Evolutionary conservation across 495 filamentous ascomycete species (phyloP).

Genomic region (Penicillium goetzii): DNA sequence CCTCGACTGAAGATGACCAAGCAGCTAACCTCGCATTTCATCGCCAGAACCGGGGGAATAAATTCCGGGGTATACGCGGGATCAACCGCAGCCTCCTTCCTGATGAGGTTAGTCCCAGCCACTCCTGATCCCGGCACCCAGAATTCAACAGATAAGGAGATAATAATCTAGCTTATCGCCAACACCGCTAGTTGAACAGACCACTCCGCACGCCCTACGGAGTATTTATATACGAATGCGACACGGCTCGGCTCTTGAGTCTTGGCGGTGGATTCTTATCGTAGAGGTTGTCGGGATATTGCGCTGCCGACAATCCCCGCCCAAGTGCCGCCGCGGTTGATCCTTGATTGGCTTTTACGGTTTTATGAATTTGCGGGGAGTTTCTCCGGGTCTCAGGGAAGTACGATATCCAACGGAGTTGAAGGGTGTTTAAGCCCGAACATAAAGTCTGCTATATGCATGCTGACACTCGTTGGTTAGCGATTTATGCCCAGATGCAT

Average conservation of each 20-base stretch:
- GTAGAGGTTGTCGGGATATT: not conserved
- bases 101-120: not conserved
- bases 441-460: not conserved
- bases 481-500: not conserved
- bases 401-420: not conserved
- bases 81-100: constrained; percentile 11
- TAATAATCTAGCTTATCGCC: not conserved
- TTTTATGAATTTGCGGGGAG: not conserved
- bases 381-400: constrained; percentile 6
- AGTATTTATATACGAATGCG: not conserved
- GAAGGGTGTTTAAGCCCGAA: not conserved
- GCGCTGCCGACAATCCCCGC: not conserved
- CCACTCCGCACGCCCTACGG: not conserved
- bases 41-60: not conserved
- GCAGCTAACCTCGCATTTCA: not conserved
- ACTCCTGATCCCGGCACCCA: not conserved
- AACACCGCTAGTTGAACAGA: not conserved
- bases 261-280: constrained; percentile 18
- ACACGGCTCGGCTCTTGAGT: constrained; percentile 8
- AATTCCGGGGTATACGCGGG: constrained; percentile 3
- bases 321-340: constrained; percentile 4
- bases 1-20: not conserved
- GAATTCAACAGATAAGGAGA: not conserved
- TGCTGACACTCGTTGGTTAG: not conserved
- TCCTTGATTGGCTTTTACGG: not conserved